Evolutionary conservation across 2,329 filamentous ascomycete species (phyloP).

Genomic region (Penicillium occitanis): DNA sequence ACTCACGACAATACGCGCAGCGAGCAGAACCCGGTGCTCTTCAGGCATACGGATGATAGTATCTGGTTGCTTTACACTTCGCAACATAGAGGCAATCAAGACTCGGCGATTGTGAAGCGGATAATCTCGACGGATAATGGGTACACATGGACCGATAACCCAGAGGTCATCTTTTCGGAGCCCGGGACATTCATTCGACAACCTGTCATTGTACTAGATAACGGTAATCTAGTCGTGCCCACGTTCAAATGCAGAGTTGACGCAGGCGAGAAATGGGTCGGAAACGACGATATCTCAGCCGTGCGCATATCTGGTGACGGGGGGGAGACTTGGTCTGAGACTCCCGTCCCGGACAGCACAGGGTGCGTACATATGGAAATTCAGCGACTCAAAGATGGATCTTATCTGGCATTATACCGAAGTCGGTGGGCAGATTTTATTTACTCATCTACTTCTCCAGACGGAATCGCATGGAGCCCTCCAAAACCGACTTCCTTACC

Average conservation of each 20-base stretch:
- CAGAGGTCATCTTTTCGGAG: conserved; percentile 35
- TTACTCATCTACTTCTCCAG: conserved; percentile 42
- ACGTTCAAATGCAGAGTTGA: conserved; percentile 47
- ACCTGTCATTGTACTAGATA: conserved; percentile 38
- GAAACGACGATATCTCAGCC: conserved; percentile 47
- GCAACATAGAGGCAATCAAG: conserved; percentile 48
- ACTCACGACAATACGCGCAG: conserved; percentile 44
- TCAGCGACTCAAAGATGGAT: conserved; percentile 28
- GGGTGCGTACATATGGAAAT: conserved; percentile 51
- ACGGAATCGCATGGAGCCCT: conserved; percentile 43
- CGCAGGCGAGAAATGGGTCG: conserved; percentile 46
- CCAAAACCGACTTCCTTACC: conserved; percentile 40
- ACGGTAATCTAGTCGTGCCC: conserved; percentile 45
- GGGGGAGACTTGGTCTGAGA: conserved; percentile 45
- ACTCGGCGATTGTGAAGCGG: conserved; percentile 43
- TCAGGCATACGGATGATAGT: conserved; percentile 37
- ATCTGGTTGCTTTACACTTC: conserved; percentile 50
- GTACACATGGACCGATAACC: conserved; percentile 36
- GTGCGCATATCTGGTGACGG: conserved; percentile 41
- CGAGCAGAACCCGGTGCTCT: conserved; percentile 50
- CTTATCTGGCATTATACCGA: conserved; percentile 43
- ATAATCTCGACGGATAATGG: conserved; percentile 40
- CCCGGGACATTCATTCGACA: conserved; percentile 47
- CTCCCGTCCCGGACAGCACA: conserved; percentile 36
- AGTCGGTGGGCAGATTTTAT: conserved; percentile 49